Percentiles rank a stretch among this genome's conserved stretches.
These are phyloP conservation scores for Eucalyptus shirleyi DNA, from an alignment of 345 rosid species.

Conservation along the genomic window DNA sequence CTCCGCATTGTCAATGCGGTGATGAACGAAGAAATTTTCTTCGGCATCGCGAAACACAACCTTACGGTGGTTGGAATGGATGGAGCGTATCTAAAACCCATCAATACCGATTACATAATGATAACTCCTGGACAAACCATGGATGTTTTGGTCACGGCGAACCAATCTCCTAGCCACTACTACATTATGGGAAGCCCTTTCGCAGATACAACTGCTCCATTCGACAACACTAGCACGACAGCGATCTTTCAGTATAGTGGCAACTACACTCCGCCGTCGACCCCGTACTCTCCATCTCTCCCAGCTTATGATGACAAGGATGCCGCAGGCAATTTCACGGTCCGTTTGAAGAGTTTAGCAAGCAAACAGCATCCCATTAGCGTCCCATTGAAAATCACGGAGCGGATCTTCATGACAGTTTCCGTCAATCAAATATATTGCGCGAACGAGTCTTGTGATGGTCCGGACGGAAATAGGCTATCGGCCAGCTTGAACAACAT, in stretches of 20 bases:
- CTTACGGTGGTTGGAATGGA: constrained; percentile 14
- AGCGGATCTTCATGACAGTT: constrained; percentile 1
- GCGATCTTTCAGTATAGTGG: constrained; percentile 23
- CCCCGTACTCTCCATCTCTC: constrained; percentile 8
- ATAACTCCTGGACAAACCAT: constrained; percentile 41
- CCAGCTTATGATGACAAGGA: background rate
- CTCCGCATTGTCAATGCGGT: constrained; percentile 9
- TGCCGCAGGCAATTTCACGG: constrained; percentile 3
- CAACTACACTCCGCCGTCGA: background rate
- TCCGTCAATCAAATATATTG: constrained; percentile 8
- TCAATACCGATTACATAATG: constrained; percentile 1
- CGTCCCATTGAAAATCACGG: constrained; percentile 6
- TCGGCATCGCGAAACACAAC: constrained; percentile 16
- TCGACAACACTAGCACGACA: constrained; percentile 8
- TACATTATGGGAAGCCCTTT: constrained; percentile 17
- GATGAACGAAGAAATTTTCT: constrained; percentile 18
- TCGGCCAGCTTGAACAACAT: constrained; percentile 36
- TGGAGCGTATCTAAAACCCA: constrained; percentile 10
- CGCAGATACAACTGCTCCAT: constrained; percentile 1
- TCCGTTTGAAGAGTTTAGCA: background rate
- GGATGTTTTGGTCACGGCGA: constrained; percentile 24
- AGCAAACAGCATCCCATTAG: constrained; percentile 1
- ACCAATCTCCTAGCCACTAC: constrained; percentile 7
- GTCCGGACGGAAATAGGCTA: background rate
- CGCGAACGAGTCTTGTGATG: background rate